Evolutionary conservation across 208 protist species (phyloP), one percentile per base, ranked within the genome.

Genomic region (Leishmania arabica): DNA sequence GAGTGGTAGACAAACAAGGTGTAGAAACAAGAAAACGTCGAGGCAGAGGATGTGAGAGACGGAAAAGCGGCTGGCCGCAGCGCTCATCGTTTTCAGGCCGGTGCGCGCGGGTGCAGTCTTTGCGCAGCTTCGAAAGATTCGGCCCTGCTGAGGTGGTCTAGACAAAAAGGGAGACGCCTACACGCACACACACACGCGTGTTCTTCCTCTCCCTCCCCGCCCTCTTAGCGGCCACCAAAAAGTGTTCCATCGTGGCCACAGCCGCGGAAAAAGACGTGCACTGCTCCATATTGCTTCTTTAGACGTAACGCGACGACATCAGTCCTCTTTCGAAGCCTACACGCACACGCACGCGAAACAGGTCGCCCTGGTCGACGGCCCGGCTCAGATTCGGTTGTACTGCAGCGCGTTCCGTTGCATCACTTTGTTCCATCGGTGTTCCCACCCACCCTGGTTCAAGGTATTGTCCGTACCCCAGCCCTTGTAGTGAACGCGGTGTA

Each of bases 391-490:
- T 40, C 91, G 84, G 72, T 86, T 96, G 88, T 98, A 98, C 83
- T 98, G 95, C 65, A 96, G 85, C 40, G 88, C 88, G 78, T 98
- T 97, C 31, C 95, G 88, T 79, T 98, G 89, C 90, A 96, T 91
- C 19, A 96, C 89, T 85, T 97, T 98, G 84, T 98, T 98, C 95
- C 95, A 98, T 7, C 95, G 87, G 82, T 96, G 92, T 82, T 96
- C 92, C 93, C 93, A 98, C 6, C 95, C 95, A 51, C 95, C 95
- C 75, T 89, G 81, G 40, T 95, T 97, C 49, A 98, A 86, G 37
- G 93, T 78, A 42, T 83, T 85, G 80, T 97, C 93, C 13, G 92
- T 97, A 66, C 95, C 95, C 86, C 87, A 97, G 17, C 95, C 95
- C 37, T 75, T 91, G 86, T 97, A 96, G 71, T 98, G 92, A 27